Evolutionary conservation across 495 filamentous ascomycete species (phyloP).

Genomic region (Astrothelium macrocarpum): DNA sequence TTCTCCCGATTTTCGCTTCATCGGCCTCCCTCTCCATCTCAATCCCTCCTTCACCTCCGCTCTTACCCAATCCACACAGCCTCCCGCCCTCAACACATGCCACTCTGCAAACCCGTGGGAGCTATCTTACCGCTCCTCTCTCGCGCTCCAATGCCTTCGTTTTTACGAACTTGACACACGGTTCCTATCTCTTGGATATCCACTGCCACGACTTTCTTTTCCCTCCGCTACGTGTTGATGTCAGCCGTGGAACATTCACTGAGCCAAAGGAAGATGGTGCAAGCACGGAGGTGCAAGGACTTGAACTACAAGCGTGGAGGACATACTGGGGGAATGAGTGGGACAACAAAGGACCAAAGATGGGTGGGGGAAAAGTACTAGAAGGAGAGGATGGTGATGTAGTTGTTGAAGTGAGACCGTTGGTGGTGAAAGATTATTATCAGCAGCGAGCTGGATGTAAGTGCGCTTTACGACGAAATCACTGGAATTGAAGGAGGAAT

Average conservation of each 20-base stretch:
- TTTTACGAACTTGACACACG: constrained; percentile 56
- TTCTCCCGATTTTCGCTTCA: constrained; percentile 12
- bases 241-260: constrained; percentile 26
- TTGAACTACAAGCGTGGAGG: constrained; percentile 58
- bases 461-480: constrained; percentile 28
- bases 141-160: constrained; percentile 56
- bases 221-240: constrained; percentile 64
- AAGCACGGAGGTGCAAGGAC: constrained; percentile 33
- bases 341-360: constrained; percentile 65
- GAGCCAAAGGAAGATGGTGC: constrained; percentile 10
- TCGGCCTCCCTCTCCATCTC: constrained; percentile 32
- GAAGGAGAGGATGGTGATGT: constrained; percentile 16
- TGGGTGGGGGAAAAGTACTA: constrained; percentile 26
- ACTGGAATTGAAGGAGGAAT: neutral
- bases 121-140: constrained; percentile 45
- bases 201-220: constrained; percentile 63
- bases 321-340: constrained; percentile 83
- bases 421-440: constrained; percentile 61
- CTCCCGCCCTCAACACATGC: constrained; percentile 65
- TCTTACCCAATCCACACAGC: constrained; percentile 44
- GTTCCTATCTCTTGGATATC: constrained; percentile 75
- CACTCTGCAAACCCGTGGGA: constrained; percentile 46
- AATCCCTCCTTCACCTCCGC: constrained; percentile 25
- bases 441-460: constrained; percentile 62
- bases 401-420: constrained; percentile 49